Evolutionary conservation across 495 filamentous ascomycete genomes (phyloP).

Genomic region (Aspergillus diversus): DNA sequence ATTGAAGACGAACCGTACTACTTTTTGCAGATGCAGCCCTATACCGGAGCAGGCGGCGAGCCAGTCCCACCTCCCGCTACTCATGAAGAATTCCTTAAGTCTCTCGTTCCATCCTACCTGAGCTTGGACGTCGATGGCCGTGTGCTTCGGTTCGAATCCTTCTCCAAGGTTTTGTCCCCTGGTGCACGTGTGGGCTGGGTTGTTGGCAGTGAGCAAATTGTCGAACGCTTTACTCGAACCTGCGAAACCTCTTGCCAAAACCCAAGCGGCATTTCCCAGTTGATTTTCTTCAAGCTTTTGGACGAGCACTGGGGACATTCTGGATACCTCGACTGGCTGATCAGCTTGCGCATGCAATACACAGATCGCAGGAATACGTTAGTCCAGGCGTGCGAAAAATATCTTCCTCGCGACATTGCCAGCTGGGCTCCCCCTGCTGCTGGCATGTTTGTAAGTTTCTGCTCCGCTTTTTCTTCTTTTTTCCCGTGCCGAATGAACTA

Average conservation of each 20-base stretch:
- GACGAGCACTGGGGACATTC: conserved; percentile 93
- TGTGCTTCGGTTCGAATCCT: conserved; percentile 69
- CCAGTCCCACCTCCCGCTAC: conserved; percentile 56
- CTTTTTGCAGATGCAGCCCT: conserved; percentile 94
- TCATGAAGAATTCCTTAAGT: conserved; percentile 62
- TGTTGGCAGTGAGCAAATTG: conserved; percentile 75
- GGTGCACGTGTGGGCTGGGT: conserved; percentile 67
- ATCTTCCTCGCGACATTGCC: conserved; percentile 75
- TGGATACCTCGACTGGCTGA: conserved; percentile 91
- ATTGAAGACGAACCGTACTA: conserved; percentile 97
- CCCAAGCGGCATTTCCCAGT: conserved; percentile 79
- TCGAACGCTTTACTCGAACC: conserved; percentile 77
- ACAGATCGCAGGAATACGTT: conserved; percentile 76
- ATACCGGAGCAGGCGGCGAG: conserved; percentile 56
- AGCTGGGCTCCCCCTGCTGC: conserved; percentile 83
- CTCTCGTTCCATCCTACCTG: conserved; percentile 63
- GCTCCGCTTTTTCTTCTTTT: conserved; percentile 11
- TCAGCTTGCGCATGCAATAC: conserved; percentile 81
- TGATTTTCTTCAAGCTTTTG: conserved; percentile 83
- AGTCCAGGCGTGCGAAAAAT: conserved; percentile 79
- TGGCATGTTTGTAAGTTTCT: conserved; percentile 90
- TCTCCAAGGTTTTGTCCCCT: conserved; percentile 69
- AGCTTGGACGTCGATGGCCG: conserved; percentile 68
- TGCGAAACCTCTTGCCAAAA: conserved; percentile 81
- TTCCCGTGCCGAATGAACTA: not conserved